Conservation (phyloP, 768 basidiomycete genomes). For the Tylopilus subfusipes region DNA sequence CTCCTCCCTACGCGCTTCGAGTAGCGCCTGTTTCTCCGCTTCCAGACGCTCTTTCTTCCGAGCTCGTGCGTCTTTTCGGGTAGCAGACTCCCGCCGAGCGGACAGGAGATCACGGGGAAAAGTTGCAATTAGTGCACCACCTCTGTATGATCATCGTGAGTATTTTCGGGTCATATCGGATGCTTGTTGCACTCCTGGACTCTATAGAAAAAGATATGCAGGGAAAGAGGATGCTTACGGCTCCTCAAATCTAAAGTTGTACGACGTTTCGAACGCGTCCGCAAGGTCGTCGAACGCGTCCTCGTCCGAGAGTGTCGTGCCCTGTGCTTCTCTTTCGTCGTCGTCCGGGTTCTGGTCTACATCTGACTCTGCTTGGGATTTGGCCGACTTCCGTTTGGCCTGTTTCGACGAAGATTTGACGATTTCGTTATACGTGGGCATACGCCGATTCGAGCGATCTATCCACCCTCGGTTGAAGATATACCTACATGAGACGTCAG, state of each 20-base stretch:
- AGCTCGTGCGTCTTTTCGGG: conserved; percentile 82
- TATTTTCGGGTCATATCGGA: not conserved
- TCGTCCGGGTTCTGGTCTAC: conserved; percentile 6
- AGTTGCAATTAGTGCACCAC: conserved; percentile 59
- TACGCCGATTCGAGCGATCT: conserved; percentile 64
- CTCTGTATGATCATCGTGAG: conserved; percentile 38
- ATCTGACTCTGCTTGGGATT: conserved; percentile 14
- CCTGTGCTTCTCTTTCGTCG: conserved; percentile 27
- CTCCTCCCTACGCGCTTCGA: conserved; percentile 74
- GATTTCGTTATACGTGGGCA: conserved; percentile 86
- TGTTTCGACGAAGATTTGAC: conserved; percentile 40
- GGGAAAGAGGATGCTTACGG: conserved; percentile 54
- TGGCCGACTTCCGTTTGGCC: conserved; percentile 21
- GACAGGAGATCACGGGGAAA: conserved; percentile 74
- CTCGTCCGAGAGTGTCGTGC: conserved; percentile 47
- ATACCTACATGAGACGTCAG: conserved; percentile 53
- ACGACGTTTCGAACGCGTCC: conserved; percentile 91
- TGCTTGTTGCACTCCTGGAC: not conserved
- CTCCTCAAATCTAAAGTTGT: conserved; percentile 98
- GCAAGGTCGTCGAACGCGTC: conserved; percentile 87
- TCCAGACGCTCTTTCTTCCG: conserved; percentile 75
- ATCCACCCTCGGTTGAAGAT: conserved; percentile 98
- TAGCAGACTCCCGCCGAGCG: conserved; percentile 70
- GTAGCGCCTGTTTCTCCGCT: conserved; percentile 56
- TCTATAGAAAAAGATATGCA: not conserved